Percentiles rank a stretch among this genome's conserved stretches.
phyloP scores from a whole-genome alignment of 805 yeast genomes.

The Lachancea fermentati region DNA sequence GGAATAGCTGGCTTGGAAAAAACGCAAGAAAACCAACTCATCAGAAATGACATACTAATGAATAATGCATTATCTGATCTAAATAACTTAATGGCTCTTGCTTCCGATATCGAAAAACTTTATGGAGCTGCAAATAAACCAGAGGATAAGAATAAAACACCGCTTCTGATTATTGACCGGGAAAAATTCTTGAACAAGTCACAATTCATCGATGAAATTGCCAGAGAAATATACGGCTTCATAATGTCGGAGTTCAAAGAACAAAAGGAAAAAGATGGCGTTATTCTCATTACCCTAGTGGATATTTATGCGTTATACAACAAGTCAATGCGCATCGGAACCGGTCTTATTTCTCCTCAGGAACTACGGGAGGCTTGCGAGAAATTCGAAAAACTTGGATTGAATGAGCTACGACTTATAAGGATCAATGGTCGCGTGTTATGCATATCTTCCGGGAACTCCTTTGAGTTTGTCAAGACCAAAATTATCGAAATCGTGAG shows the following conservation, averaged over 20 bases:
- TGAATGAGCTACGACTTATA: constrained; percentile 40
- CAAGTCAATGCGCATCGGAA: constrained; percentile 56
- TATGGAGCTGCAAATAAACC: constrained; percentile 35
- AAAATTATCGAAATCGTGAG: constrained; percentile 25
- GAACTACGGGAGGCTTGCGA: constrained; percentile 62
- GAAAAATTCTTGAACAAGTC: constrained; percentile 34
- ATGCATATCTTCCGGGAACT: constrained; percentile 29
- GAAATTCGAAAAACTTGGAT: constrained; percentile 46
- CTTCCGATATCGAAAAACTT: constrained; percentile 61
- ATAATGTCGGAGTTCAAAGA: constrained; percentile 38
- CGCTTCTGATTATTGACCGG: constrained; percentile 30
- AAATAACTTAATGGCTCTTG: constrained; percentile 70
- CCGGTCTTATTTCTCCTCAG: constrained; percentile 61
- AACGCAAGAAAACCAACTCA: constrained; percentile 47
- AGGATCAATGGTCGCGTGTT: constrained; percentile 35
- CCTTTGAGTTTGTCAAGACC: constrained; percentile 27
- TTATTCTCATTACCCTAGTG: constrained; percentile 49
- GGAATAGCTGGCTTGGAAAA: constrained; percentile 73
- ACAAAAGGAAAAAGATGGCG: constrained; percentile 41
- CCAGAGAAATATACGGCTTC: constrained; percentile 77
- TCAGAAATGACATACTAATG: constrained; percentile 55
- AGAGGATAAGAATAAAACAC: constrained; percentile 14
- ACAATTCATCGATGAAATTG: constrained; percentile 56
- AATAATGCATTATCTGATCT: constrained; percentile 70
- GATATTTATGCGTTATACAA: constrained; percentile 64